A percentile compares a stretch with the other conserved stretches of the same genome.
These are phyloP conservation scores for Leccinum ochraceum DNA, from an alignment of 768 basidiomycete genomes.

Conservation along the genomic window DNA sequence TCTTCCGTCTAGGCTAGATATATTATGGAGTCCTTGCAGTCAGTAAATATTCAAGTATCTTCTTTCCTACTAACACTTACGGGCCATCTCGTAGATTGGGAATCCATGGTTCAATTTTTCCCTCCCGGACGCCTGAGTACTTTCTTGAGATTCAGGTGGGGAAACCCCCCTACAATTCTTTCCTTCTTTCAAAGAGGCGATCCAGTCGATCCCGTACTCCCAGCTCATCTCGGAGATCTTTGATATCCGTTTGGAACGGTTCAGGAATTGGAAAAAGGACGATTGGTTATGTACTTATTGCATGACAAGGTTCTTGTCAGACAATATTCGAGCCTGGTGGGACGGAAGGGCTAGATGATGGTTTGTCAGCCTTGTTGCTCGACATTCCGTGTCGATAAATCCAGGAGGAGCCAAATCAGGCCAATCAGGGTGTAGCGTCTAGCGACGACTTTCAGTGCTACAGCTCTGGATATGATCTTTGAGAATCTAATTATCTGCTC, in stretches of 20 bases:
- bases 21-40: slow-evolving; percentile 32
- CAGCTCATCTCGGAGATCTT: slow-evolving; percentile 18
- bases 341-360: neutral
- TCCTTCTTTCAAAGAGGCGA: slow-evolving; percentile 4
- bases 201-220: slow-evolving; percentile 11
- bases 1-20: slow-evolving; percentile 13
- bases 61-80: neutral
- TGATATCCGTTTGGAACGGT: slow-evolving; percentile 17
- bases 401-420: neutral
- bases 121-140: slow-evolving; percentile 1
- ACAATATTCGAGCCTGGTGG: slow-evolving; percentile 16
- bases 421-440: neutral
- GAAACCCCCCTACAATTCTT: slow-evolving; percentile 9
- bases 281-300: slow-evolving; percentile 37
- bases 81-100: slow-evolving; percentile 16
- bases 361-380: neutral
- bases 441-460: neutral
- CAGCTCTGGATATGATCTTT: neutral
- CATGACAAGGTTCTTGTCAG: slow-evolving; percentile 24
- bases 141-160: slow-evolving; percentile 7
- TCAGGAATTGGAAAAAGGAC: slow-evolving; percentile 30
- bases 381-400: neutral
- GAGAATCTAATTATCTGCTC: neutral
- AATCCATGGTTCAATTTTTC: slow-evolving; percentile 14
- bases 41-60: slow-evolving; percentile 7